These are phyloP conservation scores for Pichia deserticola DNA, from an alignment of 805 yeast genomes.

Conservation along the genomic window DNA sequence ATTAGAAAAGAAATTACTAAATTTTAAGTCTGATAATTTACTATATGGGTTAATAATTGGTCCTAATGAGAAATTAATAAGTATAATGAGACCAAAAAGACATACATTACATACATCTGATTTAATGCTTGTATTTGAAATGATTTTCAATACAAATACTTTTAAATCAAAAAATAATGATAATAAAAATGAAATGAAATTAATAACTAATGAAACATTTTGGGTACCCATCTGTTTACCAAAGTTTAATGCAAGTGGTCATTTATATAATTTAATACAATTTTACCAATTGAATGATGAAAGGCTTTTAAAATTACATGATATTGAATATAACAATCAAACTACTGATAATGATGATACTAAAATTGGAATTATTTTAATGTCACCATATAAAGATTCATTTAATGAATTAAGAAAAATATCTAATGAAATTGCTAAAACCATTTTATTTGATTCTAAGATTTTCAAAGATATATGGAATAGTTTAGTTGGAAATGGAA, in stretches of 20 bases:
- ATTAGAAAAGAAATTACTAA: slow-evolving; percentile 47
- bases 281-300: slow-evolving; percentile 38
- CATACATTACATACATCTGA: slow-evolving; percentile 82
- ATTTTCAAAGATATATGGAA: slow-evolving; percentile 12
- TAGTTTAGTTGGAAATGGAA: slow-evolving; percentile 5
- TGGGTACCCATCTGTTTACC: slow-evolving; percentile 96
- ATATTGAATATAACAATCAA: slow-evolving; percentile 10
- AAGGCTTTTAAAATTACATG: slow-evolving; percentile 24
- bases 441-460: slow-evolving; percentile 31
- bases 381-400: slow-evolving; percentile 67
- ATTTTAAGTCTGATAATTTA: slow-evolving; percentile 44
- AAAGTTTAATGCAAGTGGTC: slow-evolving; percentile 81
- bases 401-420: slow-evolving; percentile 68
- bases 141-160: slow-evolving; percentile 55
- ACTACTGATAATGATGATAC: slow-evolving; percentile 16
- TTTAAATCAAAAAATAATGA: slow-evolving; percentile 27
- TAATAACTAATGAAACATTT: slow-evolving; percentile 52
- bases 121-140: slow-evolving; percentile 62
- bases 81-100: slow-evolving; percentile 65
- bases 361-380: slow-evolving; percentile 36
- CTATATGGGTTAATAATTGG: slow-evolving; percentile 71
- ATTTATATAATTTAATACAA: slow-evolving; percentile 72
- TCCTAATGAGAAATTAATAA: slow-evolving; percentile 55
- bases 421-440: slow-evolving; percentile 43
- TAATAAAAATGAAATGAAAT: slow-evolving; percentile 12